Evolutionary conservation across 164 flowering plant genomes (phyloP).

Genomic region (Cinnamomum micranthum): DNA sequence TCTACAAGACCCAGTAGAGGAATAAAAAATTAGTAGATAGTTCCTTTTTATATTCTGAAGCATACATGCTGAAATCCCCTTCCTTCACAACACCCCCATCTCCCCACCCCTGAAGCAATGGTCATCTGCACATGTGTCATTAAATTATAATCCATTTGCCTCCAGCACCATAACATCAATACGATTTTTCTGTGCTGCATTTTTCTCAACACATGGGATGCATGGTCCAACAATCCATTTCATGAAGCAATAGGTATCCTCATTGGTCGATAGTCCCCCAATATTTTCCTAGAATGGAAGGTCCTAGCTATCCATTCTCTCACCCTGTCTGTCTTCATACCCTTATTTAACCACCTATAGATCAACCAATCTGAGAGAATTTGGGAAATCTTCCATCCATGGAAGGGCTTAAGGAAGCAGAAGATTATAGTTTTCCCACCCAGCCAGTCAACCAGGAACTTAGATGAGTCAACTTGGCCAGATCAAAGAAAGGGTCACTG

Average conservation of each 20-base stretch:
- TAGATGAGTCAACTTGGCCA: too few species aligned
- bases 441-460: too few species aligned
- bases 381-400: neutral
- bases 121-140: too few species aligned
- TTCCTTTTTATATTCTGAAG: neutral
- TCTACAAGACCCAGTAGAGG: slow-evolving; percentile 36
- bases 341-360: neutral
- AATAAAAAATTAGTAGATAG: too few species aligned
- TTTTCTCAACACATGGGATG: neutral
- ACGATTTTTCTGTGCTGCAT: neutral
- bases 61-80: neutral
- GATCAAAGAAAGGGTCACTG: too few species aligned
- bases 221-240: neutral
- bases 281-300: neutral
- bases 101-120: neutral
- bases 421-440: too few species aligned
- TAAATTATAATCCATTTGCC: too few species aligned
- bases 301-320: neutral
- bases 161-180: too few species aligned
- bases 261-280: neutral
- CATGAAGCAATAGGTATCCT: neutral
- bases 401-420: too few species aligned
- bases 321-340: neutral
- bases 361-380: neutral
- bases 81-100: neutral